Percentiles rank a stretch among this genome's conserved stretches.
Conservation (phyloP, 2,329 filamentous ascomycete species). For the Fusarium protoensiforme region DNA sequence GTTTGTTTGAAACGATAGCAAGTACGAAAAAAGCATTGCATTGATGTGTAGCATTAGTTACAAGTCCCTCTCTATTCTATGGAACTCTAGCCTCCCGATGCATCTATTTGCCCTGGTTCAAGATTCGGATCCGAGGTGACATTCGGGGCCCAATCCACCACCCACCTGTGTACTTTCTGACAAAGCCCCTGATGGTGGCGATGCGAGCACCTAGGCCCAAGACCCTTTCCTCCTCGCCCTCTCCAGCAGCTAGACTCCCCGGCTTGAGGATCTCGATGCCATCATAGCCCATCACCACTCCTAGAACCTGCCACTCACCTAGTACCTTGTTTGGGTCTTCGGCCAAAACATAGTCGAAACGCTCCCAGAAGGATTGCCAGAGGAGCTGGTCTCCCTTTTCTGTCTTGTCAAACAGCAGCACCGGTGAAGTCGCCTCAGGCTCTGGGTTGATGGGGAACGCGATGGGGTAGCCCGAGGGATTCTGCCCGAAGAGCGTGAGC, state of each 20-base stretch:
- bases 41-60: slow-evolving; percentile 9
- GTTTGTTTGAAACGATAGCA: slow-evolving; percentile 29
- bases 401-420: slow-evolving; percentile 69
- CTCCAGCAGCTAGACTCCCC: slow-evolving; percentile 42
- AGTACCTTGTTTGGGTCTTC: slow-evolving; percentile 62
- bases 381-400: slow-evolving; percentile 57
- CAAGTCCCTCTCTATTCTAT: slow-evolving; percentile 1
- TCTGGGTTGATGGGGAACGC: slow-evolving; percentile 40
- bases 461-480: slow-evolving; percentile 51
- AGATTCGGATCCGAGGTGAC: slow-evolving; percentile 64
- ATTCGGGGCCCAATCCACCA: slow-evolving; percentile 75
- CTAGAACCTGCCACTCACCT: slow-evolving; percentile 67
- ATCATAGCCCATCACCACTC: slow-evolving; percentile 66
- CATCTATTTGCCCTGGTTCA: slow-evolving; percentile 48
- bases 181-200: slow-evolving; percentile 50
- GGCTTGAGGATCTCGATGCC: slow-evolving; percentile 69
- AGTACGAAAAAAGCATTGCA: slow-evolving; percentile 23
- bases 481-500: slow-evolving; percentile 72
- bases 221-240: slow-evolving; percentile 40
- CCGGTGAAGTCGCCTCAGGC: slow-evolving; percentile 31
- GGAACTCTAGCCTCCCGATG: background rate
- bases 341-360: slow-evolving; percentile 71
- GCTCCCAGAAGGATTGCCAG: slow-evolving; percentile 68
- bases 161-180: slow-evolving; percentile 63
- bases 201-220: slow-evolving; percentile 60